These are phyloP conservation scores for Cryomyces minteri DNA, from an alignment of 495 filamentous ascomycete species.

Conservation along the genomic window DNA sequence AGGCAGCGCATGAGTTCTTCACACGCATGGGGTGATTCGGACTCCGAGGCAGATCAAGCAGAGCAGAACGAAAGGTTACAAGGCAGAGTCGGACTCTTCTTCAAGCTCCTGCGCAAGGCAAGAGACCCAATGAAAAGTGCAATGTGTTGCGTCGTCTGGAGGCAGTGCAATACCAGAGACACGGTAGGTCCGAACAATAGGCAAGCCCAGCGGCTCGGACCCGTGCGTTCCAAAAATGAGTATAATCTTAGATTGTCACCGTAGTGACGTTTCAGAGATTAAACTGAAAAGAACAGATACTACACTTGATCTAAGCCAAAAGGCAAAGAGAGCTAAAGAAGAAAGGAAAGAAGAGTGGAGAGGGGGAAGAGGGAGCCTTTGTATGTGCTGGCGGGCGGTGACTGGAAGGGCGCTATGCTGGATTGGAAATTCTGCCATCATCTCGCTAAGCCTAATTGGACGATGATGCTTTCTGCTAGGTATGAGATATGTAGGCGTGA, in stretches of 20 bases:
- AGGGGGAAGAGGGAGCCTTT: not conserved
- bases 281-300: conserved; percentile 17
- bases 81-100: not conserved
- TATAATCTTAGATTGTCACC: conserved; percentile 15
- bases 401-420: too few species aligned
- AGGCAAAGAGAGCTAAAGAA: conserved; percentile 14
- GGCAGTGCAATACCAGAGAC: conserved; percentile 82
- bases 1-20: too few species aligned
- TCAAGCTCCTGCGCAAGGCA: not conserved
- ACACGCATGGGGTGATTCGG: too few species aligned
- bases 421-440: too few species aligned
- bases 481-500: too few species aligned
- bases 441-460: too few species aligned
- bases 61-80: too few species aligned
- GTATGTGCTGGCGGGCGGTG: too few species aligned
- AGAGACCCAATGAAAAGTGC: conserved; percentile 20
- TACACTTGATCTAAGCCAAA: conserved; percentile 21
- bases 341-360: conserved; percentile 2
- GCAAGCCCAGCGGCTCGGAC: conserved; percentile 62
- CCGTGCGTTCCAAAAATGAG: conserved; percentile 27
- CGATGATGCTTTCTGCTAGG: too few species aligned
- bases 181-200: conserved; percentile 50
- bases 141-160: conserved; percentile 56
- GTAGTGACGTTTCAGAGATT: conserved; percentile 13
- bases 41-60: too few species aligned